Evolutionary conservation across 1,139 yeast species (phyloP).

Genomic region (Taphrina confusa): DNA sequence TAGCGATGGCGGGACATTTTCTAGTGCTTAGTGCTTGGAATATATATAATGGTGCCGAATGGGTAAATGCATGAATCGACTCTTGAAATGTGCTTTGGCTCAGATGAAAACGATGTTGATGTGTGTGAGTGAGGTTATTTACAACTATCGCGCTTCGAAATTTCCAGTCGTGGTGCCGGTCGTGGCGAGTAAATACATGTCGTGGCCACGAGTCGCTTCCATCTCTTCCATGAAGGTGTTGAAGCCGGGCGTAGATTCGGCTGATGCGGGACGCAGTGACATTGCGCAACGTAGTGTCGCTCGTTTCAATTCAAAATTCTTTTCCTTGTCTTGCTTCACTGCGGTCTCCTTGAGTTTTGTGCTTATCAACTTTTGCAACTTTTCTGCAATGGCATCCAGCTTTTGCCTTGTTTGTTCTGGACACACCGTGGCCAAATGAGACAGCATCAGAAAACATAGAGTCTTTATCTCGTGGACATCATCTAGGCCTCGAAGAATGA

Average conservation of each 20-base stretch:
- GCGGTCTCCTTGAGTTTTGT: slow-evolving; percentile 53
- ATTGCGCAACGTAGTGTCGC: slow-evolving; percentile 36
- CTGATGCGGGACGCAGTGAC: not conserved
- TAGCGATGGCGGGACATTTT: too few species aligned
- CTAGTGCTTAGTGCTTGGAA: too few species aligned
- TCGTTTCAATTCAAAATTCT: slow-evolving; percentile 47
- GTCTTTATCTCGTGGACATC: slow-evolving; percentile 54
- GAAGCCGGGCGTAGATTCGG: slow-evolving; percentile 22
- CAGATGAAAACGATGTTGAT: too few species aligned
- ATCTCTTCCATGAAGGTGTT: slow-evolving; percentile 15
- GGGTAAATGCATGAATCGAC: too few species aligned
- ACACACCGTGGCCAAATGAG: slow-evolving; percentile 46
- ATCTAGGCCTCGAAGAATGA: slow-evolving; percentile 49
- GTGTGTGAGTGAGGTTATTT: too few species aligned
- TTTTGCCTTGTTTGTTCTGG: slow-evolving; percentile 35
- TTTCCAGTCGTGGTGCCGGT: not conserved
- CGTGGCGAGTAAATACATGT: not conserved
- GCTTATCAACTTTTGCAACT: slow-evolving; percentile 46
- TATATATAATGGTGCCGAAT: too few species aligned
- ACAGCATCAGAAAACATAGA: slow-evolving; percentile 49
- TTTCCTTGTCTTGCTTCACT: slow-evolving; percentile 56
- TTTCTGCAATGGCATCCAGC: slow-evolving; percentile 45
- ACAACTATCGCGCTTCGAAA: too few species aligned
- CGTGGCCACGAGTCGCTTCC: slow-evolving; percentile 8
- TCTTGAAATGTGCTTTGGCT: too few species aligned